phyloP scores from a whole-genome alignment of 208 protist species.

The Crithidia bombi region DNA sequence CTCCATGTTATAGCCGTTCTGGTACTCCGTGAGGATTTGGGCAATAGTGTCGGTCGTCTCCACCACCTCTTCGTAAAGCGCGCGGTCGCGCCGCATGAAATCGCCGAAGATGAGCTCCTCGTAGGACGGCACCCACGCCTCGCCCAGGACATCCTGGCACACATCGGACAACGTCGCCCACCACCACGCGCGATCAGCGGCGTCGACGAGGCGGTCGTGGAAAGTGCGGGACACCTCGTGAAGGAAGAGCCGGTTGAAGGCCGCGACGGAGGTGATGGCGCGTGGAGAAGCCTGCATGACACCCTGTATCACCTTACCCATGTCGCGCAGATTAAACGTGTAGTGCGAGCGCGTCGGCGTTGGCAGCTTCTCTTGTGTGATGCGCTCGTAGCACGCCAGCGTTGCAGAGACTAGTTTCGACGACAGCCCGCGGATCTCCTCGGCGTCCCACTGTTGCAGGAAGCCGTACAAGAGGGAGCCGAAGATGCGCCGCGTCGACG shows the following conservation, averaged over 20 bases:
- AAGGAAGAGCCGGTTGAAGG: slow-evolving; percentile 89
- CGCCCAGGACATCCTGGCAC: slow-evolving; percentile 54
- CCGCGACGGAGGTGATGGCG: slow-evolving; percentile 46
- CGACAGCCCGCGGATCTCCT: slow-evolving; percentile 55
- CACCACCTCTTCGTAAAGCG: slow-evolving; percentile 78
- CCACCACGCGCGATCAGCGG: slow-evolving; percentile 93
- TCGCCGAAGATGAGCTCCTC: slow-evolving; percentile 89
- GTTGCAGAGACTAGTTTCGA: slow-evolving; percentile 92
- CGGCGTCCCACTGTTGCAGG: slow-evolving; percentile 62
- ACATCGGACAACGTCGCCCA: slow-evolving; percentile 78
- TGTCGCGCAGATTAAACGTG: slow-evolving; percentile 99
- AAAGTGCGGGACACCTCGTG: slow-evolving; percentile 97
- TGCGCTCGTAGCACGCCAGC: slow-evolving; percentile 95
- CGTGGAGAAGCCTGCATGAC: slow-evolving; percentile 90
- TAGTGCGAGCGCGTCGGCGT: slow-evolving; percentile 98
- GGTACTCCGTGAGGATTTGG: slow-evolving; percentile 78
- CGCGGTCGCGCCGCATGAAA: slow-evolving; percentile 92
- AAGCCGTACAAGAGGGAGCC: slow-evolving; percentile 95
- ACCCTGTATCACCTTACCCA: slow-evolving; percentile 97
- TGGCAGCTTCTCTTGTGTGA: slow-evolving; percentile 94
- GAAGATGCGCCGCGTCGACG: slow-evolving; percentile 94
- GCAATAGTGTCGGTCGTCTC: slow-evolving; percentile 54
- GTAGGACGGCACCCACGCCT: slow-evolving; percentile 67
- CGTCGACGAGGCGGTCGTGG: slow-evolving; percentile 96
- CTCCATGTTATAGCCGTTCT: slow-evolving; percentile 94